Evolutionary conservation across 768 basidiomycete species (phyloP), one percentile per base, ranked within the genome.

Genomic region (Lentinula lateritia): DNA sequence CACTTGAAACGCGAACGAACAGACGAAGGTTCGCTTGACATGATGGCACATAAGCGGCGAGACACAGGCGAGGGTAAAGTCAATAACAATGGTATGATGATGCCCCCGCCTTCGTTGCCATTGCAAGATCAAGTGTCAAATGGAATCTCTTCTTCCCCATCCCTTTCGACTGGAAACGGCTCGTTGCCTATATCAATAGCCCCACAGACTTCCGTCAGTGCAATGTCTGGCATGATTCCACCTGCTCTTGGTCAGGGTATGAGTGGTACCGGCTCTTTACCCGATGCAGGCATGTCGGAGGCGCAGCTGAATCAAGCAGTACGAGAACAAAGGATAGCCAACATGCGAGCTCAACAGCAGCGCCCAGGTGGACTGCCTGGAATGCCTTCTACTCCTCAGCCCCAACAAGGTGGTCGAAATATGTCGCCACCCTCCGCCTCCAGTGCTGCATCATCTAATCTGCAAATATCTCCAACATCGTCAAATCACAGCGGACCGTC

Each of bases 1-100:
- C 8, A 62, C n/a, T 74, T 87, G 38, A 90, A 90, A 68, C 86
- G 89, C 58, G 84, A 84, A 48, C 77, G 88, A 42, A 71, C 81
- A 2, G 85, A 86, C 13, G 87, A 88, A 48, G 36, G 61, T 5
- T 61, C 63, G 52, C 62, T 68, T 3, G 80, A 80, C 28, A 61
- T 50, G 39, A 54, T 66, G 23, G 74, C 75, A 43, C 82, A 80
- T 70, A 91, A 92, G 70, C 80, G 90, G 16, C 79, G 86, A 18
- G 86, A 91, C 66, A 85, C 84, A 0, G 90, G 90, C 38, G 89
- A 90, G 64, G 74, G 73, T 45, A 87, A 85, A 66, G 62, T 35
- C 12, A 46, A n/a, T n/a, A 39, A 12, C 34, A 41, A 66, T 18
- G 69, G 72, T 62, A 74, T 78, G 66, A 74, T 78, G 66, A 76